phyloP scores from a whole-genome alignment of 1,284 basidiomycete genomes.

The Erythrobasidium hasegawianum region DNA sequence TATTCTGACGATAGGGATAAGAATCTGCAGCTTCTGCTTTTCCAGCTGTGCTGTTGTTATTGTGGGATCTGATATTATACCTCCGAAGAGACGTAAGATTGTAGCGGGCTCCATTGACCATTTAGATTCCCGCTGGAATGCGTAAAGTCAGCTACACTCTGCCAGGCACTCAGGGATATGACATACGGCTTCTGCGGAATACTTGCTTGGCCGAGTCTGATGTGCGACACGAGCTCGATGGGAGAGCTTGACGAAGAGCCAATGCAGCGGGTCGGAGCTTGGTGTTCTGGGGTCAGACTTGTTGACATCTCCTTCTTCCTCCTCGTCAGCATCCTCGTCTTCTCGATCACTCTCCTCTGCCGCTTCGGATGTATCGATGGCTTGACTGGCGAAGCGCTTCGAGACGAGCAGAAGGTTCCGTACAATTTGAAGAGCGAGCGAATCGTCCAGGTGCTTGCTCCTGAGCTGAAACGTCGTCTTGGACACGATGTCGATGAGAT shows the following conservation, averaged over 20 bases:
- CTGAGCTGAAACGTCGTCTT: constrained; percentile 77
- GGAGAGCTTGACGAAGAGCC: constrained; percentile 90
- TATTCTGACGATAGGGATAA: constrained; percentile 81
- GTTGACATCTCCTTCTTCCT: constrained; percentile 45
- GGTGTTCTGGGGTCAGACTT: constrained; percentile 9
- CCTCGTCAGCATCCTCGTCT: constrained; percentile 42
- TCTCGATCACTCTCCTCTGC: not conserved
- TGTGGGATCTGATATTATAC: constrained; percentile 60
- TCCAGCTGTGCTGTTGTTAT: constrained; percentile 53
- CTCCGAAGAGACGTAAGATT: constrained; percentile 88
- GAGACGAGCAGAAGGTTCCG: constrained; percentile 91
- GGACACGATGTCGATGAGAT: constrained; percentile 66
- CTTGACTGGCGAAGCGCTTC: constrained; percentile 62
- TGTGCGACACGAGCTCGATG: constrained; percentile 64
- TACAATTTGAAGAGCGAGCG: constrained; percentile 76
- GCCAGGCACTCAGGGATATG: not conserved
- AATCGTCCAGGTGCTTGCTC: constrained; percentile 72
- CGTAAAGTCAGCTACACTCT: not conserved
- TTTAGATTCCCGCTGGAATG: constrained; percentile 45
- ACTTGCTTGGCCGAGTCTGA: constrained; percentile 50
- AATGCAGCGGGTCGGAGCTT: constrained; percentile 65
- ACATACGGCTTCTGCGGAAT: constrained; percentile 45
- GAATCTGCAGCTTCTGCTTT: constrained; percentile 73
- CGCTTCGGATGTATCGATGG: constrained; percentile 6
- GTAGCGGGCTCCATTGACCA: constrained; percentile 79